A percentile compares a stretch with the other conserved stretches of the same genome.
Evolutionary conservation across 495 filamentous ascomycete genomes (phyloP).

Genomic region (Parathielavia appendiculata): DNA sequence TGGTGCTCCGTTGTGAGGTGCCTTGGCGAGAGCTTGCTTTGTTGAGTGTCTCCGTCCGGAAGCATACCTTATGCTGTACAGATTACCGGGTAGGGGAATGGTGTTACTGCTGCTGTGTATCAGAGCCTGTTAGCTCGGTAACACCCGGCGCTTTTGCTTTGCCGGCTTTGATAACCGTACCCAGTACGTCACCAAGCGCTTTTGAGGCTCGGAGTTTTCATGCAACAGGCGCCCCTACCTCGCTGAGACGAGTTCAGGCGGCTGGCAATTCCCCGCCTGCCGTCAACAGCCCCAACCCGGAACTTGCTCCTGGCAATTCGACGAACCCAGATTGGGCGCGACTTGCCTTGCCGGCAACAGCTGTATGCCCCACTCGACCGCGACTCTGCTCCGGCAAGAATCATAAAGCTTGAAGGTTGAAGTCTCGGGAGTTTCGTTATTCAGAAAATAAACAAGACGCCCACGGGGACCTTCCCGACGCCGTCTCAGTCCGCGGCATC

Average conservation of each 20-base stretch:
- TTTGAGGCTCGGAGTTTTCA: not conserved
- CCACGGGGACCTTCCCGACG: not conserved
- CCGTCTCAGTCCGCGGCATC: not conserved
- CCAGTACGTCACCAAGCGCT: no score
- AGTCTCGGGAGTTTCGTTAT: not conserved
- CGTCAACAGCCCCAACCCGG: not conserved
- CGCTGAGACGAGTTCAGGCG: not conserved
- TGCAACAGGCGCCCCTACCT: not conserved
- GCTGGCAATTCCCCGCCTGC: constrained; percentile 13
- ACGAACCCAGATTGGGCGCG: constrained; percentile 17
- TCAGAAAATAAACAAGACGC: not conserved
- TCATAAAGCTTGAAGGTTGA: not conserved
- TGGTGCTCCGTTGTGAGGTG: no score
- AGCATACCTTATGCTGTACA: no score
- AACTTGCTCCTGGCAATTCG: constrained; percentile 19
- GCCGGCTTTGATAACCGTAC: no score
- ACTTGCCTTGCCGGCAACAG: constrained; percentile 30
- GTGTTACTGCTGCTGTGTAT: no score
- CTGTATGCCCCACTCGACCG: constrained; percentile 14
- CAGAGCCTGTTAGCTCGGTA: no score
- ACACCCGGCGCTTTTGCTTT: no score
- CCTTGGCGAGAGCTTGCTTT: no score
- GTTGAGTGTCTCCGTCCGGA: no score
- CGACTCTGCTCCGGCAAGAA: constrained; percentile 24
- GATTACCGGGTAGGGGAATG: no score